phyloP scores from a whole-genome alignment of 2,329 filamentous ascomycete genomes.

The Plenodomus biglobosus region DNA sequence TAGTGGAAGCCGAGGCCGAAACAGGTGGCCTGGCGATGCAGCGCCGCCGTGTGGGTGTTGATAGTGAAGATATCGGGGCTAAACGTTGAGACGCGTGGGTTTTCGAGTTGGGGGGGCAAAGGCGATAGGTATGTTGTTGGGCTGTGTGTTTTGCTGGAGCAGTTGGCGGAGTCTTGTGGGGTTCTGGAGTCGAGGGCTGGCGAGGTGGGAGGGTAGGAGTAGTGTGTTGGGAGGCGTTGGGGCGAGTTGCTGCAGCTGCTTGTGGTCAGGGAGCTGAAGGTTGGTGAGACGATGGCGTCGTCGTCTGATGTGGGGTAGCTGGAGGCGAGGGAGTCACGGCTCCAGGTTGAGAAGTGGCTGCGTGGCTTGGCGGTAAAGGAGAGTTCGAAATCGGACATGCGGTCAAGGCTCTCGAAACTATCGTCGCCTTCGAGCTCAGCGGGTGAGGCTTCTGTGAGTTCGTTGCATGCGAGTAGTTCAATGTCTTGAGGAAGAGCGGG shows the following conservation, averaged over 20 bases:
- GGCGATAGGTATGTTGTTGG: conserved; percentile 10
- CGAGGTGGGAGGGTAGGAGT: conserved; percentile 10
- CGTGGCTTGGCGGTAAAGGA: conserved; percentile 12
- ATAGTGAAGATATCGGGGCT: conserved; percentile 33
- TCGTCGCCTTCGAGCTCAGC: conserved; percentile 10
- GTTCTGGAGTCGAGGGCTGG: neutral
- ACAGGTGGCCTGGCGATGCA: conserved; percentile 33
- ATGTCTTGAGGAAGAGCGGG: conserved; percentile 36
- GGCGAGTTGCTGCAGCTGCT: conserved; percentile 37
- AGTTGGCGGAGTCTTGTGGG: conserved; percentile 7
- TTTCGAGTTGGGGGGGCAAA: conserved; percentile 26
- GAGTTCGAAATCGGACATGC: neutral
- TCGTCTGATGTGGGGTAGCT: conserved; percentile 31
- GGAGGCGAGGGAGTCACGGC: conserved; percentile 28
- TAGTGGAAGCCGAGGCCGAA: conserved; percentile 41
- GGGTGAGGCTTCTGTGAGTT: neutral
- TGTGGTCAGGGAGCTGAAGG: conserved; percentile 37
- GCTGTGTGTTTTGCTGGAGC: conserved; percentile 3
- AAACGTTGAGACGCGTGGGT: conserved; percentile 32
- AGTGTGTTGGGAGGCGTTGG: conserved; percentile 21
- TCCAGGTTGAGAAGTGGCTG: conserved; percentile 42
- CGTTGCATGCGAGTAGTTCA: conserved; percentile 29
- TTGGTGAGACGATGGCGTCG: conserved; percentile 31
- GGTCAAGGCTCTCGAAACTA: conserved; percentile 9
- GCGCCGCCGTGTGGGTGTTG: conserved; percentile 26